Evolutionary conservation across 1,284 basidiomycete genomes (phyloP), one percentile per base, ranked within the genome.

Genomic region (Ustilago curta): DNA sequence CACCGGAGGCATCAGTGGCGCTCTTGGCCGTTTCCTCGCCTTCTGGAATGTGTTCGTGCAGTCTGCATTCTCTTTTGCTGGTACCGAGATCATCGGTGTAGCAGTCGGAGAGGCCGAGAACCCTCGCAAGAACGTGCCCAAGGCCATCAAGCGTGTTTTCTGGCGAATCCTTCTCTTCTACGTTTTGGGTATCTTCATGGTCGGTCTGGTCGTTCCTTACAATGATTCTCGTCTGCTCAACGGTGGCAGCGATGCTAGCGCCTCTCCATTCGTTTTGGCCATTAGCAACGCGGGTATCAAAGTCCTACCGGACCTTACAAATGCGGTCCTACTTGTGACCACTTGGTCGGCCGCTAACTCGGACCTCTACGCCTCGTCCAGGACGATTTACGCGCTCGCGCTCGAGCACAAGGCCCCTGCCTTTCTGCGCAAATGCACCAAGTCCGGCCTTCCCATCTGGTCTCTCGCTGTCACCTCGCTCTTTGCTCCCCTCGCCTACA

Each of bases 301-400:
- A 74, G 88, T 87, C 19, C 60, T 78, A 1, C 73, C 77, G 0
- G 18, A 32, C 25, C 48, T 76, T 25, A 92, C 94, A 85, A 95
- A 95, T 83, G 93, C 93, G 43, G 87, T 87, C 31, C 83, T 93
- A 44, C 87, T 92, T 57, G 89, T 90, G 21, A 92, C 92, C 0
- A 93, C 93, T 1, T 92, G 91, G 90, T 94, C 92, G 7, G 93
- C 93, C 7, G 92, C 91, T 8, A 91, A 90, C 56, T 92, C 91
- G 77, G 91, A 94, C 78, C 85, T 95, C 50, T 95, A 93, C 85
- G 91, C 90, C 1, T 90, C 90, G 14, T 94, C 91, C 8, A 91
- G 94, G 81, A 92, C 70, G 72, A 69, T 71, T 31, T 91, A 94
- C 83, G 91, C 92, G 45, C 88, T 96, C 59, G 90, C 93, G 19